Evolutionary conservation across 2,329 filamentous ascomycete genomes (phyloP).

Genomic region (Trichoderma sp.): DNA sequence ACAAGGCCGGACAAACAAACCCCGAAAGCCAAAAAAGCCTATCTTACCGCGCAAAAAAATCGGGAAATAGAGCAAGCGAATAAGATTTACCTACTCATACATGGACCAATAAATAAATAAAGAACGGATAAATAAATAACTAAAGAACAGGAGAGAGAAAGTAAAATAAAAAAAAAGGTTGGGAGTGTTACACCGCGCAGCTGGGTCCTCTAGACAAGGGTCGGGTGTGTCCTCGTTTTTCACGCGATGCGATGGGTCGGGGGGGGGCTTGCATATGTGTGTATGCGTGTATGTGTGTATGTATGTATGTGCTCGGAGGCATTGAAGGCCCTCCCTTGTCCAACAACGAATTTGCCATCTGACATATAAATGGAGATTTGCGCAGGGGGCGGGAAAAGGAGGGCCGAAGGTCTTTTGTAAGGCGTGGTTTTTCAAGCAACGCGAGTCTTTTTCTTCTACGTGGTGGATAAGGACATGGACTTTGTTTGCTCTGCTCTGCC

Average conservation of each 20-base stretch:
- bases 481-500: neutral
- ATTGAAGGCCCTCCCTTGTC: neutral
- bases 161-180: neutral
- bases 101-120: neutral
- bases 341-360: neutral
- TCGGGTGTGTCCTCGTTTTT: neutral
- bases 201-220: neutral
- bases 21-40: neutral
- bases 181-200: constrained; percentile 8
- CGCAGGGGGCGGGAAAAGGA: neutral
- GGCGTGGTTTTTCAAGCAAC: neutral
- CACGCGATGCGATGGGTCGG: neutral
- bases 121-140: neutral
- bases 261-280: neutral
- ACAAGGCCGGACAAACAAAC: neutral
- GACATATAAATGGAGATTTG: neutral
- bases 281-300: neutral
- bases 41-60: neutral
- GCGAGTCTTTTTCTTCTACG: neutral
- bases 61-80: neutral
- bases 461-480: neutral
- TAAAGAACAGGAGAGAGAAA: neutral
- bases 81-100: neutral
- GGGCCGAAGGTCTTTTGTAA: neutral
- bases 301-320: neutral